phyloP scores from a whole-genome alignment of 2,329 filamentous ascomycete genomes.

The Aspergillus sp. region DNA sequence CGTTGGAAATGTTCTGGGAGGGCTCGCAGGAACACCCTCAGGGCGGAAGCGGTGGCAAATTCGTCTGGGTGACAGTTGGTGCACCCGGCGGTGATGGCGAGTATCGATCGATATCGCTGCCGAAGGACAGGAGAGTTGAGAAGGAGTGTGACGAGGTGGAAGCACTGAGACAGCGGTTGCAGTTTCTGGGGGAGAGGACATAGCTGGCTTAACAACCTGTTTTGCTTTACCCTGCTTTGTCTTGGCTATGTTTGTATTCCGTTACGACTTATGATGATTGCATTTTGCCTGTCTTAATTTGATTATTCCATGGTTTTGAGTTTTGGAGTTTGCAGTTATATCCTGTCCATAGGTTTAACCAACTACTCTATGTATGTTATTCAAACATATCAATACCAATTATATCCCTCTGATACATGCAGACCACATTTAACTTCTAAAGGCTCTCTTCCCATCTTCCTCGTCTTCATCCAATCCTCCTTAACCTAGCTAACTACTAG shows the following conservation, averaged over 20 bases:
- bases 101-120: slow-evolving; percentile 31
- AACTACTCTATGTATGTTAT: not conserved
- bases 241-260: slow-evolving; percentile 2
- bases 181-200: slow-evolving; percentile 14
- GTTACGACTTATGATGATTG: slow-evolving; percentile 14
- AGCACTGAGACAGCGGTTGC: slow-evolving; percentile 21
- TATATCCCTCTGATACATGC: too few species aligned
- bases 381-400: too few species aligned
- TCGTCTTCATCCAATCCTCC: too few species aligned
- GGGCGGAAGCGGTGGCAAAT: slow-evolving; percentile 41
- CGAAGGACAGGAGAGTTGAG: slow-evolving; percentile 7
- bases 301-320: not conserved
- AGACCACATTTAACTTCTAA: too few species aligned
- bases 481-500: too few species aligned
- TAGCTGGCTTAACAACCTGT: slow-evolving; percentile 5
- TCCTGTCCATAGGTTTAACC: not conserved
- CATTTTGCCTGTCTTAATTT: not conserved
- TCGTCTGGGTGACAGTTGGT: slow-evolving; percentile 46
- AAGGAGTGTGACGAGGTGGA: slow-evolving; percentile 24
- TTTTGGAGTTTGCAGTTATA: not conserved
- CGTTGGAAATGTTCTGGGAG: slow-evolving; percentile 32
- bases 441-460: too few species aligned
- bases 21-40: slow-evolving; percentile 34
- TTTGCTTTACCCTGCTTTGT: not conserved
- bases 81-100: slow-evolving; percentile 40